A percentile compares a stretch with the other conserved stretches of the same genome.
Evolutionary conservation across 2,329 filamentous ascomycete genomes (phyloP).

Genomic region (Ceratocystis destructans): DNA sequence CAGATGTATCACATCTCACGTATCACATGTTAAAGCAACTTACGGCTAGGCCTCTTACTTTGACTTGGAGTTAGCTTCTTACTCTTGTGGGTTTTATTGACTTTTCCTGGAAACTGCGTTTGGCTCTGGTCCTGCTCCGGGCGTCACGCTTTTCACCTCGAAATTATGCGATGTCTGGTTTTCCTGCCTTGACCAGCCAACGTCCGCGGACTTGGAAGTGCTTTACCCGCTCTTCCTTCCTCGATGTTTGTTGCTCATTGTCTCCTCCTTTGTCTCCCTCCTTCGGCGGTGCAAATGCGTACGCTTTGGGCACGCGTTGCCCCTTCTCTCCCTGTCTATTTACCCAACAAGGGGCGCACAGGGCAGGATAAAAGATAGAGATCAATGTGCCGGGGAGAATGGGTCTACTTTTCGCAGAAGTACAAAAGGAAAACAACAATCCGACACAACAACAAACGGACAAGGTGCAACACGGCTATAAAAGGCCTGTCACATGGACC

Average conservation of each 20-base stretch:
- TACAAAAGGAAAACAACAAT: background rate
- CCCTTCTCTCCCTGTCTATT: background rate
- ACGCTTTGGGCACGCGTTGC: background rate
- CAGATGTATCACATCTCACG: too few relatives aligned
- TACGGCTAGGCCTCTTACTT: background rate
- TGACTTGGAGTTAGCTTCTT: background rate
- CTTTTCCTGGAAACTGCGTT: background rate
- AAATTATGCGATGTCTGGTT: too few relatives aligned
- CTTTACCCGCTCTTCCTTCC: too few relatives aligned
- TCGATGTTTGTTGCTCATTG: background rate
- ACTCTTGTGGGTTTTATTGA: too few relatives aligned
- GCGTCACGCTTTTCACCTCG: background rate
- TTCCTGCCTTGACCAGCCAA: too few relatives aligned
- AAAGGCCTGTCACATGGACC: background rate
- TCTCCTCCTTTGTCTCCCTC: background rate
- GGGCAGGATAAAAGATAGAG: background rate
- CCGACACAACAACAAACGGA: background rate
- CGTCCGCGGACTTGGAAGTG: too few relatives aligned
- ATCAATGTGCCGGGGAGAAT: too few relatives aligned
- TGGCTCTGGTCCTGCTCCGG: background rate
- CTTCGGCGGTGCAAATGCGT: background rate
- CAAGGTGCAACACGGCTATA: background rate
- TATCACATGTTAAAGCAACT: too few relatives aligned
- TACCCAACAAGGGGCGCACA: background rate
- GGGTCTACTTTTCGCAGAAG: background rate